phyloP scores from a whole-genome alignment of 345 rosid species.

The Orychophragmus violaceus region DNA sequence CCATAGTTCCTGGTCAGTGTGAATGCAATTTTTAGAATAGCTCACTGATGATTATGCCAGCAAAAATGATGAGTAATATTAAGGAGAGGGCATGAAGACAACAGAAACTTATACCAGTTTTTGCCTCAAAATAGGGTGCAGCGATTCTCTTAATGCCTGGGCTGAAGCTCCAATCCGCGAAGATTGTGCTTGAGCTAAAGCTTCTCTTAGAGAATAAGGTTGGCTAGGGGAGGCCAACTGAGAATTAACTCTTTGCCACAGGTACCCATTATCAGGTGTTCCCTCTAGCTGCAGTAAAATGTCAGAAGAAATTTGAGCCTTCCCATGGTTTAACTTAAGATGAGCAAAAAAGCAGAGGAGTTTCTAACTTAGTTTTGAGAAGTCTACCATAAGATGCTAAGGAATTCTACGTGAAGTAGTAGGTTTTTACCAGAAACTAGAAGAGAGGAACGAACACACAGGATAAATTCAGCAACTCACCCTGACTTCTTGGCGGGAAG shows the following conservation, averaged over 20 bases:
- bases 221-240: constrained; percentile 98
- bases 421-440: background rate
- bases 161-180: constrained; percentile 98
- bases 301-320: constrained; percentile 14
- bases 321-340: background rate
- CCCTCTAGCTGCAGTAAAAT: constrained; percentile 70
- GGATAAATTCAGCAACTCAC: constrained; percentile 34
- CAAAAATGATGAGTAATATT: background rate
- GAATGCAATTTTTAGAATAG: constrained; percentile 7
- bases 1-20: constrained; percentile 86
- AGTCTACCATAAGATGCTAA: background rate
- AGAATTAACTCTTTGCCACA: constrained; percentile 97
- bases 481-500: constrained; percentile 96
- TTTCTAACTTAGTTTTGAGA: constrained; percentile 11
- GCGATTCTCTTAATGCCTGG: constrained; percentile 92
- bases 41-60: constrained; percentile 3
- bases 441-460: constrained; percentile 20
- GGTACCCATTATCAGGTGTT: constrained; percentile 84
- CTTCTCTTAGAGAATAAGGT: constrained; percentile 97
- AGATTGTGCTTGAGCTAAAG: constrained; percentile 97
- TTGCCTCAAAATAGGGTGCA: constrained; percentile 94
- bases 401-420: background rate
- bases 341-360: constrained; percentile 3
- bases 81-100: constrained; percentile 1
- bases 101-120: constrained; percentile 54